Conservation (phyloP, 2,329 filamentous ascomycete species). For the Fusarium aywerte region DNA sequence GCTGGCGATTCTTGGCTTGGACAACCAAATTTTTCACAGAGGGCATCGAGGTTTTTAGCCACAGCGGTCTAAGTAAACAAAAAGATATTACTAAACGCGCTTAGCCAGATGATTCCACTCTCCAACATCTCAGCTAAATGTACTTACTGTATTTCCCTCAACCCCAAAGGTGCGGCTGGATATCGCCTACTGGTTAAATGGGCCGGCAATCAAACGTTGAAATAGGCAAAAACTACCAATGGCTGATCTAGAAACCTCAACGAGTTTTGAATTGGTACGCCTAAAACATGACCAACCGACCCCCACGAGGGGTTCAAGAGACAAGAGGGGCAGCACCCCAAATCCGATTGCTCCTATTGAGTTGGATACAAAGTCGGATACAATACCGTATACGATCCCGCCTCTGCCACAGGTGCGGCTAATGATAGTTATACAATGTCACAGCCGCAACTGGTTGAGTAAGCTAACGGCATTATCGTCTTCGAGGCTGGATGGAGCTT, state of each 20-base stretch:
- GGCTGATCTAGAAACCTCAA: constrained; percentile 4
- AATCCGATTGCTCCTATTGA: constrained; percentile 30
- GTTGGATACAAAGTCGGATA: constrained; percentile 39
- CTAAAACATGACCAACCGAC: constrained; percentile 11
- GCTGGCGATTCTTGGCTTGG: constrained; percentile 14
- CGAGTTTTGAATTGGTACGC: constrained; percentile 34
- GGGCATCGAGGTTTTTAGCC: background rate
- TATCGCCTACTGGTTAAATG: constrained; percentile 29
- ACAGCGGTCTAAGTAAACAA: too few relatives aligned
- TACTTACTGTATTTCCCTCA: constrained; percentile 35
- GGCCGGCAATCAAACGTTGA: constrained; percentile 21
- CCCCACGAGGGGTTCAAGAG: constrained; percentile 29
- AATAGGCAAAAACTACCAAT: constrained; percentile 34
- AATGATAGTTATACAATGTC: constrained; percentile 6
- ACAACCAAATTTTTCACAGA: constrained; percentile 1
- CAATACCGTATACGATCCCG: constrained; percentile 21
- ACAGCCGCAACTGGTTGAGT: constrained; percentile 28
- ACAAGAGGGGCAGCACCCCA: constrained; percentile 26
- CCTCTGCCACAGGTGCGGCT: constrained; percentile 24
- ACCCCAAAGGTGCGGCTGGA: constrained; percentile 19
- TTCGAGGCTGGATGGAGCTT: constrained; percentile 3
- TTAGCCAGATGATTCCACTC: constrained; percentile 14
- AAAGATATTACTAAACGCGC: constrained; percentile 14
- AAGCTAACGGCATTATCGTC: constrained; percentile 8
- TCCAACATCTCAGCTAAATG: background rate